A percentile compares a stretch with the other conserved stretches of the same genome.
phyloP scores from a whole-genome alignment of 2,329 filamentous ascomycete genomes.

The Colletotrichum tropicicola region DNA sequence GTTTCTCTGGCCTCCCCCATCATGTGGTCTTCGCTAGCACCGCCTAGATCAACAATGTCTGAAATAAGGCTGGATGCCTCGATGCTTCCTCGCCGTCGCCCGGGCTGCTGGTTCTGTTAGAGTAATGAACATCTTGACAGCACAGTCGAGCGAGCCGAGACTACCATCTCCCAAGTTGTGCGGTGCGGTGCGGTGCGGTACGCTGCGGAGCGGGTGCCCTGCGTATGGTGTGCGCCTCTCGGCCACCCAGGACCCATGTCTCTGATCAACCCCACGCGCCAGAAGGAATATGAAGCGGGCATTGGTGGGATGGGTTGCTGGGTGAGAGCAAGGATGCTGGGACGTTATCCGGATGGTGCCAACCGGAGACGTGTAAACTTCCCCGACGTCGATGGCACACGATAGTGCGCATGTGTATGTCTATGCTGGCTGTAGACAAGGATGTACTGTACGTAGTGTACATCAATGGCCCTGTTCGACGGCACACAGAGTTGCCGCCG shows the following conservation, averaged over 20 bases:
- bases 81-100: neutral
- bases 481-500: neutral
- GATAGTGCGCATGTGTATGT: neutral
- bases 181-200: neutral
- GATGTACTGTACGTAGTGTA: neutral
- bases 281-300: constrained; percentile 18
- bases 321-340: neutral
- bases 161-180: neutral
- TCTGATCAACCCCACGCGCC: constrained; percentile 26
- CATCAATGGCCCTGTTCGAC: neutral
- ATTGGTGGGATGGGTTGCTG: constrained; percentile 11
- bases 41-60: neutral
- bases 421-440: neutral
- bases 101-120: neutral
- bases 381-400: neutral
- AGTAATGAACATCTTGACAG: neutral
- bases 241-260: constrained; percentile 15
- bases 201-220: neutral
- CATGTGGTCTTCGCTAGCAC: neutral
- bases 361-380: constrained; percentile 4
- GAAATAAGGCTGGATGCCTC: neutral
- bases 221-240: neutral
- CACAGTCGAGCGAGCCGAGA: constrained; percentile 1
- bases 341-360: neutral
- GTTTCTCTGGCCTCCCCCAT: neutral